Conservation (phyloP, 2,329 filamentous ascomycete species). For the Hypoxylon sp. region DNA sequence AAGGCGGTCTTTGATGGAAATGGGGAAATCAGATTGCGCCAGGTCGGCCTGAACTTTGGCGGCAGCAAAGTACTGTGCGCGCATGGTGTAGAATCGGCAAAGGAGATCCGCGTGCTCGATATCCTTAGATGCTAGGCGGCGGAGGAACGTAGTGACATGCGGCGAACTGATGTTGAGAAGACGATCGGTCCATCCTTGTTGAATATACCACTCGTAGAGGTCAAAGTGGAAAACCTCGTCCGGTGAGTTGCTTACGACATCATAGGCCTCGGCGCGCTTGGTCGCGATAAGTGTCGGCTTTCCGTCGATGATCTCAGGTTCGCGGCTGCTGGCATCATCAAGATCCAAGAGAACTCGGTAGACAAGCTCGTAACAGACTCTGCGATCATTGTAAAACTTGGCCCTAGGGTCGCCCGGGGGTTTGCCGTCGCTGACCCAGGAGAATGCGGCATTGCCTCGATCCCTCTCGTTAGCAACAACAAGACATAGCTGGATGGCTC, state of each 20-base stretch:
- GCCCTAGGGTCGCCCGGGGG: slow-evolving; percentile 77
- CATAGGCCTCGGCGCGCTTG: slow-evolving; percentile 88
- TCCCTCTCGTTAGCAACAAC: slow-evolving; percentile 86
- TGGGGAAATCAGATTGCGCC: slow-evolving; percentile 82
- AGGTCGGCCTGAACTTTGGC: slow-evolving; percentile 87
- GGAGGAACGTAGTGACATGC: slow-evolving; percentile 87
- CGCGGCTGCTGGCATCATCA: slow-evolving; percentile 74
- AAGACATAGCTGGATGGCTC: slow-evolving; percentile 88
- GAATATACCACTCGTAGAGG: slow-evolving; percentile 98
- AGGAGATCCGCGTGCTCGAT: slow-evolving; percentile 87
- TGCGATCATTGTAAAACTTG: slow-evolving; percentile 75
- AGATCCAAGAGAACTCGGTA: slow-evolving; percentile 83
- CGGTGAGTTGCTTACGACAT: slow-evolving; percentile 85
- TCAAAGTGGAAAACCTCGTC: slow-evolving; percentile 97
- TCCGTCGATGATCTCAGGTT: slow-evolving; percentile 82
- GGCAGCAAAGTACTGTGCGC: slow-evolving; percentile 85
- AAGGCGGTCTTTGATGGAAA: slow-evolving; percentile 87
- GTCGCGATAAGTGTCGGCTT: slow-evolving; percentile 79
- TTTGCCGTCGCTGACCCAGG: slow-evolving; percentile 88
- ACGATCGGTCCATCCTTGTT: slow-evolving; percentile 84
- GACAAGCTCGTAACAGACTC: slow-evolving; percentile 86
- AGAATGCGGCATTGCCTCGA: slow-evolving; percentile 84
- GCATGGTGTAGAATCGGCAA: slow-evolving; percentile 91
- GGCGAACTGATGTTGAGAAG: slow-evolving; percentile 86
- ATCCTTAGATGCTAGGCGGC: slow-evolving; percentile 78